A percentile compares a stretch with the other conserved stretches of the same genome.
phyloP scores from a whole-genome alignment of 306 rosid genomes.

The Glycine soja region DNA sequence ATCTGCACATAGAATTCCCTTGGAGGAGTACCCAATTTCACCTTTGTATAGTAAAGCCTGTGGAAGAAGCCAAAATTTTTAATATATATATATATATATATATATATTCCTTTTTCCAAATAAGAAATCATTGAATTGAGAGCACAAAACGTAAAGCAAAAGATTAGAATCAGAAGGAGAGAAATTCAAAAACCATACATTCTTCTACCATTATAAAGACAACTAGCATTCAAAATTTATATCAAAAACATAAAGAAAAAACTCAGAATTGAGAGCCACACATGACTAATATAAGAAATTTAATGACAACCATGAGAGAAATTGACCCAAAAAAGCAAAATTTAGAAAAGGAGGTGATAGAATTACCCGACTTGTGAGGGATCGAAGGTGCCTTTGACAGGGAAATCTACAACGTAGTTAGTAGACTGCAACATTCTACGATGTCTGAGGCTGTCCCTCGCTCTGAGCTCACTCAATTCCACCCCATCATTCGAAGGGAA shows the following conservation, averaged over 20 bases:
- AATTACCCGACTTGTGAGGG: constrained; percentile 77
- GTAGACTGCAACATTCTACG: constrained; percentile 75
- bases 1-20: constrained; percentile 90
- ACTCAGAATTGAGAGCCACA: not conserved
- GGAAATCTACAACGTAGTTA: constrained; percentile 65
- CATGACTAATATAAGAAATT: not conserved
- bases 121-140: not conserved
- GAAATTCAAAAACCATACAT: not conserved
- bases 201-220: not conserved
- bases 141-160: constrained; percentile 17
- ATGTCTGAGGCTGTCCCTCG: constrained; percentile 71
- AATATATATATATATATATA: too few relatives aligned
- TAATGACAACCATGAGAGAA: constrained; percentile 3
- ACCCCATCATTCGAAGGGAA: constrained; percentile 69
- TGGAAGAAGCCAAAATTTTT: constrained; percentile 34
- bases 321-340: not conserved
- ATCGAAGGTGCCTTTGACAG: constrained; percentile 75
- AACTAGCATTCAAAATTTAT: not conserved
- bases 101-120: too few relatives aligned
- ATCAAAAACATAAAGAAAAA: not conserved
- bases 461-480: constrained; percentile 67
- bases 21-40: constrained; percentile 89
- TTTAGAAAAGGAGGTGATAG: not conserved
- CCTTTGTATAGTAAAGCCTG: constrained; percentile 86
- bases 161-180: not conserved